A percentile compares a stretch with the other conserved stretches of the same genome.
Conservation (phyloP, 306 rosid genomes). For the Senna siamea region DNA sequence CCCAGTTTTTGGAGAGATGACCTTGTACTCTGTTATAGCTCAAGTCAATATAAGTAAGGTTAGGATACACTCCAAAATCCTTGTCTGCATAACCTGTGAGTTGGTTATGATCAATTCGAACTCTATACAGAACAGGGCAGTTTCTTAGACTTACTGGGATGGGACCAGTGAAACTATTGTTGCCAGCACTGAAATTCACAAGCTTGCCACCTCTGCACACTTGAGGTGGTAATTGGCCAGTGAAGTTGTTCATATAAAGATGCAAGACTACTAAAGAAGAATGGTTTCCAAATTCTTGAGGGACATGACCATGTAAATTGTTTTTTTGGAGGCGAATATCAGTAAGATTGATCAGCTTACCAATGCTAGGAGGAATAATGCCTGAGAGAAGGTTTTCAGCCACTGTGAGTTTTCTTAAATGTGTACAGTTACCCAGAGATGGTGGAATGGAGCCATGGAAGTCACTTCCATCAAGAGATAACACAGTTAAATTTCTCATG, state of each 20-base stretch:
- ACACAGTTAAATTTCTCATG: background rate
- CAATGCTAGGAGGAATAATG: conserved; percentile 35
- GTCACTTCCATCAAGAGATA: conserved; percentile 32
- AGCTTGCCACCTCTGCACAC: too few species aligned
- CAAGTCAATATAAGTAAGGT: too few species aligned
- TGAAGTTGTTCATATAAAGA: conserved; percentile 11
- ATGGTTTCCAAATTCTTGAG: too few species aligned
- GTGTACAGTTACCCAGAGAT: conserved; percentile 40
- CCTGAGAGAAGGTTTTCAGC: conserved; percentile 43
- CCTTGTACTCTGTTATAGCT: too few species aligned
- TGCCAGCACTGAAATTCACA: too few species aligned
- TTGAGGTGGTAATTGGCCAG: background rate
- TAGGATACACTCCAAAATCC: too few species aligned
- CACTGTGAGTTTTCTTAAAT: conserved; percentile 26
- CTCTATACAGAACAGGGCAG: too few species aligned
- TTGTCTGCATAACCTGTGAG: too few species aligned
- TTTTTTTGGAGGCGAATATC: conserved; percentile 32
- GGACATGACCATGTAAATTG: conserved; percentile 24
- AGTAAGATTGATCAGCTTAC: conserved; percentile 24
- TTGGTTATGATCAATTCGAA: too few species aligned
- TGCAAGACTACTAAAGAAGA: too few species aligned
- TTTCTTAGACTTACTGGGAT: conserved; percentile 32
- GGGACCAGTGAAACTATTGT: conserved; percentile 44
- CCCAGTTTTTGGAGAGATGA: conserved; percentile 42
- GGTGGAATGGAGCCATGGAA: conserved; percentile 43